Evolutionary conservation across 345 rosid species (phyloP).

Genomic region (Schrenkiella parvula): DNA sequence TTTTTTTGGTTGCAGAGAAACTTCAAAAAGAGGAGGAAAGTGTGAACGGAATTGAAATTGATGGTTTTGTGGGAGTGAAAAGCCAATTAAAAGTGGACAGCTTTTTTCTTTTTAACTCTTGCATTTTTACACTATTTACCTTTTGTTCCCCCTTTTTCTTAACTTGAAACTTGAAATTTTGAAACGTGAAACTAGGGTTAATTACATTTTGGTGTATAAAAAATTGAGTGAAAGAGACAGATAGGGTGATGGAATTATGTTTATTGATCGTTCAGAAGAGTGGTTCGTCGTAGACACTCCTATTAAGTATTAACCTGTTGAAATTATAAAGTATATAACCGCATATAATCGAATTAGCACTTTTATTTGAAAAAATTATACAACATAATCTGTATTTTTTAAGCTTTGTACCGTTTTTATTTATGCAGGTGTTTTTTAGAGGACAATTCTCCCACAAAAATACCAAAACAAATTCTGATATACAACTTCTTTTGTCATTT

Average conservation of each 20-base stretch:
- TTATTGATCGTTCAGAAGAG: conserved; percentile 3
- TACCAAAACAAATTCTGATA: not conserved
- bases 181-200: conserved; percentile 30
- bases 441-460: not conserved
- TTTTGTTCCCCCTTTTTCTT: conserved; percentile 17
- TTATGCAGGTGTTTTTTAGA: not conserved
- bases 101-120: not conserved
- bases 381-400: not conserved
- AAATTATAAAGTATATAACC: not conserved
- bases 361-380: no score
- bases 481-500: not conserved
- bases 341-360: not conserved
- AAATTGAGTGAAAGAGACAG: not conserved
- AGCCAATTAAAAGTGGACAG: conserved; percentile 28
- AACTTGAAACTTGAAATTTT: conserved; percentile 29
- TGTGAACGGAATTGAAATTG: conserved; percentile 40
- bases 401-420: not conserved
- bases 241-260: not conserved
- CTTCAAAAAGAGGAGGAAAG: conserved; percentile 15
- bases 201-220: not conserved
- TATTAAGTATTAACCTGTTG: not conserved
- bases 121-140: conserved; percentile 15
- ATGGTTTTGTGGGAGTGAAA: conserved; percentile 28
- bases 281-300: not conserved
- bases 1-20: conserved; percentile 7